Evolutionary conservation across 2,329 filamentous ascomycete genomes (phyloP).

Genomic region (Botryotinia convoluta): DNA sequence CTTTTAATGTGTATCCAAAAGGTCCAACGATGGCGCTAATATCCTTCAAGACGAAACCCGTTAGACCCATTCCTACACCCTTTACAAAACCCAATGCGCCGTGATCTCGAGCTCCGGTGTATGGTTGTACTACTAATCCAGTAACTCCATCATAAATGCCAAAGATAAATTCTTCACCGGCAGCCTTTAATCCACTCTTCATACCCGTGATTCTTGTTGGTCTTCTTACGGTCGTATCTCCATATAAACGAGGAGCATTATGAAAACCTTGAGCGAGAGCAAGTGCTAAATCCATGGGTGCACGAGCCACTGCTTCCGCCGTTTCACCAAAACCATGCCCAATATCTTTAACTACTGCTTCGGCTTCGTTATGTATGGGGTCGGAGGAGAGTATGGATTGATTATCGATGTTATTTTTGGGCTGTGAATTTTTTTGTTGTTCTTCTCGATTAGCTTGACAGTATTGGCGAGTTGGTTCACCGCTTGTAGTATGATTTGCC

Average conservation of each 20-base stretch:
- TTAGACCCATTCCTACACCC: conserved; percentile 17
- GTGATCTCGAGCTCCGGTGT: conserved; percentile 47
- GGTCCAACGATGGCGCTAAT: conserved; percentile 60
- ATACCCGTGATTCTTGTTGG: conserved; percentile 64
- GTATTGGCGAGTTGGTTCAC: conserved; percentile 24
- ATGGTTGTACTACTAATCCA: conserved; percentile 59
- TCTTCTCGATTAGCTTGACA: conserved; percentile 4
- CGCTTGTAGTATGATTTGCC: conserved; percentile 16
- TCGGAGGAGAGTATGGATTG: conserved; percentile 30
- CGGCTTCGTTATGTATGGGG: conserved; percentile 26
- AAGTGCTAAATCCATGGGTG: conserved; percentile 57
- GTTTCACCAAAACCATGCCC: conserved; percentile 34
- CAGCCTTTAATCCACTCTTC: conserved; percentile 52
- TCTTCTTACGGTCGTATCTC: conserved; percentile 63
- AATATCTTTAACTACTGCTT: conserved; percentile 33
- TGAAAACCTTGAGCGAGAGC: conserved; percentile 66
- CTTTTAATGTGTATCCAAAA: conserved; percentile 62
- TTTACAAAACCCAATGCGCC: conserved; percentile 13
- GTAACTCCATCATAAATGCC: conserved; percentile 65
- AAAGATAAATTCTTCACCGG: conserved; percentile 58
- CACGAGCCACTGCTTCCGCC: conserved; percentile 37
- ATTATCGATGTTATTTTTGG: conserved; percentile 16
- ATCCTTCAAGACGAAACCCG: conserved; percentile 39
- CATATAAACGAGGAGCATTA: conserved; percentile 68
- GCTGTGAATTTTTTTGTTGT: neutral